These are phyloP conservation scores for Lavandula angustifolia DNA, from an alignment of 257 asterid genomes.

Conservation along the genomic window DNA sequence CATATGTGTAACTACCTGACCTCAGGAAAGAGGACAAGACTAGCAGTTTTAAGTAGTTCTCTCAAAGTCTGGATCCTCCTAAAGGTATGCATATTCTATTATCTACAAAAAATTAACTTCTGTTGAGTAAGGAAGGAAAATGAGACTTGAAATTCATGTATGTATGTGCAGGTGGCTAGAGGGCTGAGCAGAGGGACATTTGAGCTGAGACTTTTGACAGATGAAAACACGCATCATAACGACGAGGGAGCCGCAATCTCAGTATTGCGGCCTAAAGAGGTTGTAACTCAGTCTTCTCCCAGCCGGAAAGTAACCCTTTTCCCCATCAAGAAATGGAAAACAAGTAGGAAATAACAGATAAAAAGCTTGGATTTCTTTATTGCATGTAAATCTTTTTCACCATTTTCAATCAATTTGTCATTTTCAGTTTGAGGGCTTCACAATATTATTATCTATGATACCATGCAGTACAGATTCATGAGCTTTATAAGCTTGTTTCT, in stretches of 20 bases:
- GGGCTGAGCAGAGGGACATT: constrained; percentile 80
- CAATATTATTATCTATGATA: not conserved
- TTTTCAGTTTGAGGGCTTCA: constrained; percentile 33
- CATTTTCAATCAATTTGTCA: not conserved
- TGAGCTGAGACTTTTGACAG: constrained; percentile 74
- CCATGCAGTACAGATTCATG: too few species aligned
- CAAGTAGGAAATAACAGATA: constrained; percentile 48
- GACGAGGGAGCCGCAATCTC: constrained; percentile 45
- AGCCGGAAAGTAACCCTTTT: constrained; percentile 55
- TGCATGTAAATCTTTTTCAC: constrained; percentile 16
- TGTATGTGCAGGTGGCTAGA: constrained; percentile 69
- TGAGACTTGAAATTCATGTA: not conserved
- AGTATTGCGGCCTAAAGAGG: constrained; percentile 50
- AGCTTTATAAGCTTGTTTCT: constrained; percentile 12
- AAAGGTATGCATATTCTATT: constrained; percentile 49
- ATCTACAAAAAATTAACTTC: too few species aligned
- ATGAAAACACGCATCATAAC: constrained; percentile 38
- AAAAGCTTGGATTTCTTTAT: too few species aligned
- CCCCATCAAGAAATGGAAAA: constrained; percentile 71
- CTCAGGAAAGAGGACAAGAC: constrained; percentile 84
- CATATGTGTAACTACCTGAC: constrained; percentile 92
- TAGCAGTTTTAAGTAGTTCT: constrained; percentile 89
- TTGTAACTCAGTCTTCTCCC: constrained; percentile 42
- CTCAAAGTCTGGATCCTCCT: constrained; percentile 96
- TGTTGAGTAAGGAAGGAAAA: too few species aligned